Base-by-base conservation (phyloP, 345 rosid species). In the Sonneratia caseolaris region DNA sequence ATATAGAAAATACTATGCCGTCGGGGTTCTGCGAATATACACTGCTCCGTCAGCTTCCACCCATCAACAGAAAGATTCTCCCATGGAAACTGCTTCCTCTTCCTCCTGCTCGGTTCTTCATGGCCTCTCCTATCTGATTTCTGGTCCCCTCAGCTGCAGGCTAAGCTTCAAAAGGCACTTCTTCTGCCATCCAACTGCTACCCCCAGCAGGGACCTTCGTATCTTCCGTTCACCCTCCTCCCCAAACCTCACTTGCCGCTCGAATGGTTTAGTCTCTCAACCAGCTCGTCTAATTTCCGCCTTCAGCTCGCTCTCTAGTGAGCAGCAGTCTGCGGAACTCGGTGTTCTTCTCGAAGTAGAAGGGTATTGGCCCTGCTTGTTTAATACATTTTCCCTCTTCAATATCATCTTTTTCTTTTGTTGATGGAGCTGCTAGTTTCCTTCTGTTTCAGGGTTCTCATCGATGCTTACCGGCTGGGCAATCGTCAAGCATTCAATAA, bases 321-420 rank as follows among this genome's bases (percentile, higher is more conserved):
- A 71, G 76, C 78, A 74, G 70, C 85, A 88, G 72, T 69, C 86
- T 73, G 85, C 75, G 59, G 87, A 88, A 74, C 72, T 89, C 21
- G 96, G 88, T 51, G 80, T 93, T 72, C 88, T 91, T 81, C 92
- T 93, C 70, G 96, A 93, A 79, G 92, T 93, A 77, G 98, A 93
- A 73, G 96, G 97, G 98, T 93, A 83, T 37, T 16, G 48, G 11
- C 53, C 68, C 53, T 15, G 12, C 0, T 68, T 37, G 43, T 22
- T 4, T 22, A 21, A 10, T 18, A 15, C 4, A 2, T 21, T 37
- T 24, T 37, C 13, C 40, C 40, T 18, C 35, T 66, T 27, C 32
- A 24, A 10, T 3, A 42, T 36, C 22, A 19, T 13, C 38, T 5
- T 61, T 19, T 38, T 43, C 53, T 71, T 61, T 19, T 21, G 6